These are phyloP conservation scores for Porpolomopsis calyptriformis DNA, from an alignment of 768 basidiomycete genomes.

Conservation along the genomic window DNA sequence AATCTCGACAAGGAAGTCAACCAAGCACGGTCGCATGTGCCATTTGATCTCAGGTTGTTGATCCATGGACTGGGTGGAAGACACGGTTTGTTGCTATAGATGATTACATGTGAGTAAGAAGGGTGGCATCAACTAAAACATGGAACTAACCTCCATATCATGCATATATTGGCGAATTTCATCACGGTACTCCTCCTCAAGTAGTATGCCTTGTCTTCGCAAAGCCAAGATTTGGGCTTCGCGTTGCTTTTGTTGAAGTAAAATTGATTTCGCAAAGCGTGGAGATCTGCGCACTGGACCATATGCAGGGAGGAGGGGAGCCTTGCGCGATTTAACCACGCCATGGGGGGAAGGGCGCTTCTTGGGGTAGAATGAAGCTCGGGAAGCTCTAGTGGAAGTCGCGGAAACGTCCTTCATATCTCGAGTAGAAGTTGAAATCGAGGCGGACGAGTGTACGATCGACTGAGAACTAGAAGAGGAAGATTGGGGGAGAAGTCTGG, in stretches of 20 bases:
- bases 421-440: slow-evolving; percentile 24
- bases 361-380: slow-evolving; percentile 66
- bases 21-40: slow-evolving; percentile 98
- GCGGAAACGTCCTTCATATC: slow-evolving; percentile 73
- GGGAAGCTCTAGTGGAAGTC: slow-evolving; percentile 47
- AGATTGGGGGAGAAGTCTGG: slow-evolving; percentile 16
- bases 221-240: slow-evolving; percentile 59
- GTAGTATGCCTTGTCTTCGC: slow-evolving; percentile 61
- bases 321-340: slow-evolving; percentile 56
- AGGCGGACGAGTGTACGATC: slow-evolving; percentile 33
- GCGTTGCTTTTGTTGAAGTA: slow-evolving; percentile 56
- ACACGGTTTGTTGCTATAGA: slow-evolving; percentile 69
- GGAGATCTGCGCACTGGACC: slow-evolving; percentile 51
- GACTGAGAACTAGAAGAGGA: slow-evolving; percentile 30
- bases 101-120: slow-evolving; percentile 10
- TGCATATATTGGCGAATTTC: slow-evolving; percentile 94
- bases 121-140: slow-evolving; percentile 2
- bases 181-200: slow-evolving; percentile 92
- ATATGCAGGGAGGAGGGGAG: slow-evolving; percentile 33
- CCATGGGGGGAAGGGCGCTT: slow-evolving; percentile 79
- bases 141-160: slow-evolving; percentile 85
- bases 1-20: slow-evolving; percentile 98
- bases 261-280: slow-evolving; percentile 49
- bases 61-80: slow-evolving; percentile 93
- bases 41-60: slow-evolving; percentile 98